A percentile compares a stretch with the other conserved stretches of the same genome.
Conservation (phyloP, 345 rosid species). For the Litchi chinensis region DNA sequence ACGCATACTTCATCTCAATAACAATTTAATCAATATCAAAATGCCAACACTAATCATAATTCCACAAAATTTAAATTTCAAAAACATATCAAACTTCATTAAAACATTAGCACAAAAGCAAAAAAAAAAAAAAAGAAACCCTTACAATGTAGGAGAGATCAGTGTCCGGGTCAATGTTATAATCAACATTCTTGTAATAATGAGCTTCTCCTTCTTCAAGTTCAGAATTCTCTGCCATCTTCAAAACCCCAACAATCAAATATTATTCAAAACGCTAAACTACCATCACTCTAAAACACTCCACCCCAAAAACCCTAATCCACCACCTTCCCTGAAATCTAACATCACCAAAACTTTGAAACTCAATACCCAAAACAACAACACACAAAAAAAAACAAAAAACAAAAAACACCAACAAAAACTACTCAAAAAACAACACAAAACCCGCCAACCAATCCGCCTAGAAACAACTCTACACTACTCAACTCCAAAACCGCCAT, state of each 20-base stretch:
- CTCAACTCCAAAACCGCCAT: slow-evolving; percentile 10
- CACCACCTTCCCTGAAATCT: slow-evolving; percentile 61
- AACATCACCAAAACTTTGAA: slow-evolving; percentile 39
- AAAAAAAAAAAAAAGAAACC: slow-evolving; percentile 16
- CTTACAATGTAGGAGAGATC: slow-evolving; percentile 82
- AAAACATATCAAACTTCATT: slow-evolving; percentile 1
- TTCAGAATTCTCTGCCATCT: slow-evolving; percentile 58
- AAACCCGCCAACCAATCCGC: slow-evolving; percentile 11
- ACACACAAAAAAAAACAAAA: neutral
- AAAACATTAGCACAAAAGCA: slow-evolving; percentile 14
- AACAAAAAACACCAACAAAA: neutral
- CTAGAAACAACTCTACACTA: slow-evolving; percentile 2
- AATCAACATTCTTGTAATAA: slow-evolving; percentile 35
- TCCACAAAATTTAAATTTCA: neutral
- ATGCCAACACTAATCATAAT: neutral
- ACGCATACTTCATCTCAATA: too few species aligned
- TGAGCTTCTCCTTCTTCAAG: slow-evolving; percentile 81
- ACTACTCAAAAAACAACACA: slow-evolving; percentile 9
- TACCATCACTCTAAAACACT: slow-evolving; percentile 25
- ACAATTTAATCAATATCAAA: too few species aligned
- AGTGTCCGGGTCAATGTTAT: slow-evolving; percentile 57
- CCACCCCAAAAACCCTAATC: slow-evolving; percentile 31
- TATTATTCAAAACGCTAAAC: slow-evolving; percentile 10
- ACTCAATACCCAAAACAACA: neutral
- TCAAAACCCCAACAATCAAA: slow-evolving; percentile 8